These are phyloP conservation scores for Talaromyces sp. DNA, from an alignment of 2,329 filamentous ascomycete species.

Conservation along the genomic window DNA sequence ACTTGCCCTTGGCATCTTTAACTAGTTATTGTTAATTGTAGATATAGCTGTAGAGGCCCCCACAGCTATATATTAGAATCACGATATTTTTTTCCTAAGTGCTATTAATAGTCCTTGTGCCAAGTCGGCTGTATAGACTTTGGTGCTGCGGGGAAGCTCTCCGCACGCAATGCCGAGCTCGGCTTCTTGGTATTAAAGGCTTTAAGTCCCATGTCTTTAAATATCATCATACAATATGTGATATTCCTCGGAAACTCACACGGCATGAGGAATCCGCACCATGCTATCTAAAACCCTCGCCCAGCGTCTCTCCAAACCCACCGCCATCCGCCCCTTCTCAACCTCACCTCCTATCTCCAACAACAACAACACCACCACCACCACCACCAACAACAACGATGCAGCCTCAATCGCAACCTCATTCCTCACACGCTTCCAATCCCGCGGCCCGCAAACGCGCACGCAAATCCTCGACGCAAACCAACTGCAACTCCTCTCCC, in stretches of 20 bases:
- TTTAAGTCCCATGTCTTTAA: neutral
- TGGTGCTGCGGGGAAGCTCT: neutral
- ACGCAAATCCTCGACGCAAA: conserved; percentile 56
- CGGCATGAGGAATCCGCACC: neutral
- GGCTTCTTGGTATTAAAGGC: neutral
- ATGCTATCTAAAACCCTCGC: neutral
- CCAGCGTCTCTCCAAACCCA: neutral
- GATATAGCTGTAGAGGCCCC: neutral
- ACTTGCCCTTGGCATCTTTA: too few species aligned
- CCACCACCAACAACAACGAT: neutral
- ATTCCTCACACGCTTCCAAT: conserved; percentile 40
- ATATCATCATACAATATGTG: neutral
- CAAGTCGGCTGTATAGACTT: conserved; percentile 9
- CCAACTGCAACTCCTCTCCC: conserved; percentile 57
- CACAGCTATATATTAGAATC: too few species aligned
- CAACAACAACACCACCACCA: neutral
- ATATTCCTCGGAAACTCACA: neutral
- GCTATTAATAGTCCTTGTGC: neutral
- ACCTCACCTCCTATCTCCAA: neutral
- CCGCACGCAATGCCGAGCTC: neutral
- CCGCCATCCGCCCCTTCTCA: neutral
- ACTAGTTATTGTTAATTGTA: neutral
- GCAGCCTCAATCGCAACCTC: conserved; percentile 31
- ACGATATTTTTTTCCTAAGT: too few species aligned
- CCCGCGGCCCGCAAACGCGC: conserved; percentile 37